phyloP scores from a whole-genome alignment of 2,329 filamentous ascomycete species.

The Didymella pinodella region DNA sequence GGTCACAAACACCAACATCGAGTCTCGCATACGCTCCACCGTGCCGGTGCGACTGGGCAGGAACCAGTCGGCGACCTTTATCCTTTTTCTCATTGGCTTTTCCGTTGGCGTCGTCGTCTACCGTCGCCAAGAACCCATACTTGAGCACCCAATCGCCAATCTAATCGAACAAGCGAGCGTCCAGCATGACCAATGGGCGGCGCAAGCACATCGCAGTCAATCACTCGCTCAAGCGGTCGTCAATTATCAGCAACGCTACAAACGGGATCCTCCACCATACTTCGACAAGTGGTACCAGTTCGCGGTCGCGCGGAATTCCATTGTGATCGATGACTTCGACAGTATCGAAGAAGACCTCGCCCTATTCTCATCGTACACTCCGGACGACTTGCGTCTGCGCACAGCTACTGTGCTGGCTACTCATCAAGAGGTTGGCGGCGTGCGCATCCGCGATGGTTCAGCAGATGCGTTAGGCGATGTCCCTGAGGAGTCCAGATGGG shows the following conservation, averaged over 20 bases:
- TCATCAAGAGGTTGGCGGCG: constrained; percentile 63
- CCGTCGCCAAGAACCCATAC: constrained; percentile 52
- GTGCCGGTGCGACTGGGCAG: constrained; percentile 44
- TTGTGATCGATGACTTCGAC: constrained; percentile 68
- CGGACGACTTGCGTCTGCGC: constrained; percentile 59
- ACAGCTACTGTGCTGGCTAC: constrained; percentile 63
- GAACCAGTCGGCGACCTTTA: constrained; percentile 42
- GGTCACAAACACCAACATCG: constrained; percentile 41
- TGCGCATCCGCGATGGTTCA: constrained; percentile 63
- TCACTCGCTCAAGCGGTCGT: constrained; percentile 59
- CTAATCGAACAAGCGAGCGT: constrained; percentile 61
- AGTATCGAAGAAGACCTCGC: constrained; percentile 65
- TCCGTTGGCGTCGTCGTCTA: constrained; percentile 42
- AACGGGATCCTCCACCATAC: constrained; percentile 64
- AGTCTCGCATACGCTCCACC: constrained; percentile 38
- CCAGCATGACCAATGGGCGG: constrained; percentile 59
- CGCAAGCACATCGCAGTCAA: constrained; percentile 57
- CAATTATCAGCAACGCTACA: constrained; percentile 62
- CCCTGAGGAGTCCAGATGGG: constrained; percentile 64
- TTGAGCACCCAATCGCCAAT: constrained; percentile 63
- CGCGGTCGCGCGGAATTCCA: constrained; percentile 60
- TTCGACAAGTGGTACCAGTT: constrained; percentile 69
- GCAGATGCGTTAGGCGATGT: constrained; percentile 54
- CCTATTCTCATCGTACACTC: constrained; percentile 63
- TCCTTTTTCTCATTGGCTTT: constrained; percentile 54